A percentile compares a stretch with the other conserved stretches of the same genome.
phyloP scores from a whole-genome alignment of 768 basidiomycete species.

The Pholiota molesta region DNA sequence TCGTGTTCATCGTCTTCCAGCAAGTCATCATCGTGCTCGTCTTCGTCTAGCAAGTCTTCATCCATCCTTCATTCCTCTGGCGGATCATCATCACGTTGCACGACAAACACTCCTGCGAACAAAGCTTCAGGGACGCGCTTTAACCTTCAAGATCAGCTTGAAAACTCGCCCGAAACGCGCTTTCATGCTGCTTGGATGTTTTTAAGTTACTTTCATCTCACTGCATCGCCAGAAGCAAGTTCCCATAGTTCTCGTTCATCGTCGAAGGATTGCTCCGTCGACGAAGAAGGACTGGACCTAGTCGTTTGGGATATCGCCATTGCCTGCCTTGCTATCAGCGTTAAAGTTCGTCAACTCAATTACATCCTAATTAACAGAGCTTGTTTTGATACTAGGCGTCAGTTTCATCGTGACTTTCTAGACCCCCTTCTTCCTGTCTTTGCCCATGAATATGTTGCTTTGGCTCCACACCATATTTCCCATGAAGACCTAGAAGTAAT shows the following conservation, averaged over 20 bases:
- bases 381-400: slow-evolving; percentile 3
- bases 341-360: slow-evolving; percentile 48
- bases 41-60: neutral
- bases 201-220: slow-evolving; percentile 52
- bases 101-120: slow-evolving; percentile 10
- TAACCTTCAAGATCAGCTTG: slow-evolving; percentile 57
- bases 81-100: slow-evolving; percentile 1
- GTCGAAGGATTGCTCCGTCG: slow-evolving; percentile 15
- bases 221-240: slow-evolving; percentile 26
- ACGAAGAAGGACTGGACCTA: slow-evolving; percentile 33
- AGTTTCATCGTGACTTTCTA: slow-evolving; percentile 70
- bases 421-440: slow-evolving; percentile 55
- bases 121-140: slow-evolving; percentile 8
- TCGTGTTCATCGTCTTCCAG: neutral
- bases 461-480: slow-evolving; percentile 50
- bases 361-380: neutral
- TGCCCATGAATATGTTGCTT: slow-evolving; percentile 48
- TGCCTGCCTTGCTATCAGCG: slow-evolving; percentile 59
- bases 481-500: slow-evolving; percentile 58
- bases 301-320: slow-evolving; percentile 62
- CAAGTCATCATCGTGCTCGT: neutral
- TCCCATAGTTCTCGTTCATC: slow-evolving; percentile 4
- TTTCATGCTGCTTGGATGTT: slow-evolving; percentile 70
- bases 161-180: slow-evolving; percentile 56
- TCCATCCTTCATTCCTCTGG: slow-evolving; percentile 1